Conservation (phyloP, 1,284 basidiomycete species). For the Cutaneotrichosporon spelunceum region DNA sequence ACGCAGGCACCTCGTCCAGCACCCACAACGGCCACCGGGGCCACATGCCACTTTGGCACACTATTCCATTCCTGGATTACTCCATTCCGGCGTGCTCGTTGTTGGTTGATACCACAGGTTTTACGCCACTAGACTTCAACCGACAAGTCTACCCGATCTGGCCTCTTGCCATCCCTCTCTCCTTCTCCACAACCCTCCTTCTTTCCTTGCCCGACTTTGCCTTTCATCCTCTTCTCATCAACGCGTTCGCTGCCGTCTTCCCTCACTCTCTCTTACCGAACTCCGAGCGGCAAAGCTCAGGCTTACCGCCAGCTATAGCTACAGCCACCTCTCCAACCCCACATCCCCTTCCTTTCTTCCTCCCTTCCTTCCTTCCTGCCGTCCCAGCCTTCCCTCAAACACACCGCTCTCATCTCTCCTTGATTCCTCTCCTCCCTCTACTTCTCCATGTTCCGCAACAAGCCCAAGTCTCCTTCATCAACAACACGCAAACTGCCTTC, state of each 20-base stretch:
- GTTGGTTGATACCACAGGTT: too few species aligned
- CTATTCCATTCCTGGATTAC: too few species aligned
- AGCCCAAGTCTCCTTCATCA: slow-evolving; percentile 1
- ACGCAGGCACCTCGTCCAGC: background rate
- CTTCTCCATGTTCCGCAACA: slow-evolving; percentile 9
- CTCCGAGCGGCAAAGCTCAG: background rate
- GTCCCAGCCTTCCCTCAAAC: background rate
- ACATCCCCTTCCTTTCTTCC: background rate
- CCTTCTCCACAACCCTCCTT: background rate
- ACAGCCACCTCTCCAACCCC: background rate
- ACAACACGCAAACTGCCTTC: background rate
- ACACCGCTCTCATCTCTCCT: background rate
- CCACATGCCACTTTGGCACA: background rate
- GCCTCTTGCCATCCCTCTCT: background rate
- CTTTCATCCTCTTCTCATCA: background rate
- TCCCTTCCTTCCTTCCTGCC: background rate
- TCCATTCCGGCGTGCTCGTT: too few species aligned
- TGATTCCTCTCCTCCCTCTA: background rate
- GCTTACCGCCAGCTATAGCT: background rate
- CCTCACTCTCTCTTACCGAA: background rate
- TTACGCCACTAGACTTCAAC: background rate
- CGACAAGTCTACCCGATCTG: background rate
- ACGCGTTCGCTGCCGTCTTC: background rate
- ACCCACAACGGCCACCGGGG: background rate
- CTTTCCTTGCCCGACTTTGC: background rate